Conservation (phyloP, 805 yeast genomes). For the Torulaspora quercuum region DNA sequence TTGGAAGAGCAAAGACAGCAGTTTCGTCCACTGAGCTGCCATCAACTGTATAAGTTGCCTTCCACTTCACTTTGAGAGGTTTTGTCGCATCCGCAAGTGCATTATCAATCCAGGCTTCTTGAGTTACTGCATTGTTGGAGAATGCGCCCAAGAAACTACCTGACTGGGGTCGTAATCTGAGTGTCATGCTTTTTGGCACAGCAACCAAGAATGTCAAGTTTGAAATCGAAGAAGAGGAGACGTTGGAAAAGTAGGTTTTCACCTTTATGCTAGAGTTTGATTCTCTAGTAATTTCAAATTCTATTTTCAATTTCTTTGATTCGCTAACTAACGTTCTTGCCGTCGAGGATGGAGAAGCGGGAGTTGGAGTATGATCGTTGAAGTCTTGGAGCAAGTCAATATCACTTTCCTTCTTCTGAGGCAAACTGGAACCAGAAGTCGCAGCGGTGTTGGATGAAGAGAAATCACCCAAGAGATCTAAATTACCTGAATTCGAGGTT, state of each 20-base stretch:
- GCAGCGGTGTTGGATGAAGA: conserved; percentile 19
- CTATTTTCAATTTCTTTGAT: conserved; percentile 48
- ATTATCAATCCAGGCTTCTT: conserved; percentile 40
- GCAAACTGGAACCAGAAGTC: conserved; percentile 17
- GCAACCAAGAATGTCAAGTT: conserved; percentile 62
- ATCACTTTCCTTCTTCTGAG: conserved; percentile 6
- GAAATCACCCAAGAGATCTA: conserved; percentile 22
- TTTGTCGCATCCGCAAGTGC: conserved; percentile 35
- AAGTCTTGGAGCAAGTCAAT: conserved; percentile 23
- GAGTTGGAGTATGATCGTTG: conserved; percentile 13
- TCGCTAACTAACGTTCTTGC: conserved; percentile 39
- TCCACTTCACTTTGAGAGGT: conserved; percentile 73
- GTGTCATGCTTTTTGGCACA: conserved; percentile 59
- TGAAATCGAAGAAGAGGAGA: conserved; percentile 43
- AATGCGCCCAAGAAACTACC: conserved; percentile 50
- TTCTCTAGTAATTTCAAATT: conserved; percentile 41
- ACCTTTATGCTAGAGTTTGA: conserved; percentile 43
- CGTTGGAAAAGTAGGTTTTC: conserved; percentile 51
- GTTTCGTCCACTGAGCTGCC: conserved; percentile 52
- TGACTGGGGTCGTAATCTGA: conserved; percentile 61
- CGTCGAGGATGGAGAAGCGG: conserved; percentile 16
- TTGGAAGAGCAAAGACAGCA: conserved; percentile 48
- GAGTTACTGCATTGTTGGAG: conserved; percentile 50
- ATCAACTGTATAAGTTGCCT: conserved; percentile 51
- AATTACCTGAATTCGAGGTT: conserved; percentile 25